Base-by-base conservation (phyloP, 768 basidiomycete species). In the Auriscalpium vulgare region DNA sequence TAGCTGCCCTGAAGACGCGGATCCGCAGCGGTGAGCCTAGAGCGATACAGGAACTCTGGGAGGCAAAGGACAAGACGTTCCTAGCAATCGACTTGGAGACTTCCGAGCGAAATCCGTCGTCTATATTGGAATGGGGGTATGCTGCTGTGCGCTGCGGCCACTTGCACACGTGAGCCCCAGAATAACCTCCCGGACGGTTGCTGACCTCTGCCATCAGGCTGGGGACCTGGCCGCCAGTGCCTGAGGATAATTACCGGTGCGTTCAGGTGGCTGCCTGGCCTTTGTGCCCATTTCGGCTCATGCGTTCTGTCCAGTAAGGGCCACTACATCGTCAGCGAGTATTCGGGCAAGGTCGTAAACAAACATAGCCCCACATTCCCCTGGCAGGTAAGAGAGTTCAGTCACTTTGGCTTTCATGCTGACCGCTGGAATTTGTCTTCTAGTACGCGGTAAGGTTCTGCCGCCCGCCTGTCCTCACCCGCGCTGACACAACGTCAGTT, bases 111-210 rank as follows among this genome's bases (percentile, higher is more conserved):
- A 88, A 87, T 62, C 75, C 81, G 53, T 79, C 80, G 53, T 78
- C 80, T 47, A 81, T 82, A 59, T 66, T 89, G 48, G 90, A 91
- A 68, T 91, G 85, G 82, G 89, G 89, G 1, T 91, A 91, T 71
- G 85, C 90, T 34, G 86, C 86, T 10, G 78, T 89, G 47, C 74
- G 88, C 29, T 89, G 87, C 63, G 81, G 80, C 0, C 82, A 85
- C 71, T 70, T 92, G 40, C 79, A 85, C 56, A 75, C 78, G 86
- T 89, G 65, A 67, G 86, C 52, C 38, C 37, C n/a, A 36, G 10
- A 23, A 19, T 8, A 4, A 29, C 49, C 40, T 23, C 55, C 37
- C 47, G 19, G 35, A 19, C 51, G 9, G 35, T 47, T 10, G 11
- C 16, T 44, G 51, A 43, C 23, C 13, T 21, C 29, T 11, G 35